phyloP scores from a whole-genome alignment of 164 flowering plant genomes.

The Saururus chinensis region DNA sequence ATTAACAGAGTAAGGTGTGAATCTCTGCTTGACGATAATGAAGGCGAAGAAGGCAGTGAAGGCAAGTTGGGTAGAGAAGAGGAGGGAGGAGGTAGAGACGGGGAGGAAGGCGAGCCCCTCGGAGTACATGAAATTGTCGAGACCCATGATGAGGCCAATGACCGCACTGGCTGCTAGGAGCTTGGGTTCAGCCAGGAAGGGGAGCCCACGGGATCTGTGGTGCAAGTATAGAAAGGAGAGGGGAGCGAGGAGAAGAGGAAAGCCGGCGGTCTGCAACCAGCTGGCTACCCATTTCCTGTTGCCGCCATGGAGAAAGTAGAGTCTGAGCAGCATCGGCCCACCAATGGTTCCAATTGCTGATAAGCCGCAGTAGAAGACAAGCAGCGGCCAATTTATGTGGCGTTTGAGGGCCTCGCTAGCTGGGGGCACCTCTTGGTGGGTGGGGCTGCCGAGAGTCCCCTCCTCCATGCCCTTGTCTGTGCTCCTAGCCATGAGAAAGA shows the following conservation, averaged over 20 bases:
- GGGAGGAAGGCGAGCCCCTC: slow-evolving; percentile 14
- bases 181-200: slow-evolving; percentile 7
- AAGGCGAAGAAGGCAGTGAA: slow-evolving; percentile 27
- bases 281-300: slow-evolving; percentile 8
- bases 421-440: slow-evolving; percentile 2
- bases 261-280: slow-evolving; percentile 12
- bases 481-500: background rate
- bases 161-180: slow-evolving; percentile 3
- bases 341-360: slow-evolving; percentile 5
- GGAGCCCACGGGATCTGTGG: background rate
- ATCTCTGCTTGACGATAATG: slow-evolving; percentile 17
- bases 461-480: background rate
- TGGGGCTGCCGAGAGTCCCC: slow-evolving; percentile 3
- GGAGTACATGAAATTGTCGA: slow-evolving; percentile 16
- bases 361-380: background rate
- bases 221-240: background rate
- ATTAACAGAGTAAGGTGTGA: slow-evolving; percentile 18
- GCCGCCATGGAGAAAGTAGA: slow-evolving; percentile 16
- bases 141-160: slow-evolving; percentile 12
- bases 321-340: slow-evolving; percentile 9
- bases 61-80: slow-evolving; percentile 19
- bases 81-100: slow-evolving; percentile 19
- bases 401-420: background rate
- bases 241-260: slow-evolving; percentile 11
- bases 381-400: slow-evolving; percentile 5